These are phyloP conservation scores for Cryptococcus depauperatus DNA, from an alignment of 1,284 basidiomycete species.

Conservation along the genomic window DNA sequence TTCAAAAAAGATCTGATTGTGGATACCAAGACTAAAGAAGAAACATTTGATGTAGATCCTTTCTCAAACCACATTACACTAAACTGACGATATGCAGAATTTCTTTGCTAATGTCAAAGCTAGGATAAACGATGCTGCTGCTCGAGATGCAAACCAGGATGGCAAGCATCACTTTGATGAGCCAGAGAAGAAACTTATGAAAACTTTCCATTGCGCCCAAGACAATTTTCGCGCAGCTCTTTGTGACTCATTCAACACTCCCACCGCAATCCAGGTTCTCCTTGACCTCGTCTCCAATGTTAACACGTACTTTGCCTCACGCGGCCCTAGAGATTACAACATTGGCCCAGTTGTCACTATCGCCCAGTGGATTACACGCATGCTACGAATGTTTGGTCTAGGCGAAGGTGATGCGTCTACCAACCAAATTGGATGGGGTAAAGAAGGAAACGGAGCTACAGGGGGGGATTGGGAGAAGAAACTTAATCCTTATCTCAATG, in stretches of 20 bases:
- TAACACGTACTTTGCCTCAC: constrained; percentile 71
- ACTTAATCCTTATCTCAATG: constrained; percentile 81
- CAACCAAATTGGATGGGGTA: constrained; percentile 49
- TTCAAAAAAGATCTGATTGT: constrained; percentile 80
- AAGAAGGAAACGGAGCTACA: constrained; percentile 25
- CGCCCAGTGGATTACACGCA: constrained; percentile 76
- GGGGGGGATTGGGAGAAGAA: constrained; percentile 56
- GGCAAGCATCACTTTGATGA: constrained; percentile 50
- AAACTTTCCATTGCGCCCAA: constrained; percentile 68
- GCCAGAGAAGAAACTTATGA: constrained; percentile 58
- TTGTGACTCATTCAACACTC: constrained; percentile 97
- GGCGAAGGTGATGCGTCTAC: constrained; percentile 58
- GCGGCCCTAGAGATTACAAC: constrained; percentile 50
- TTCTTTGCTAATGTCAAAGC: constrained; percentile 88
- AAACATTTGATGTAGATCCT: constrained; percentile 68
- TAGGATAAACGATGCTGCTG: constrained; percentile 49
- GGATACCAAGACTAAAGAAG: constrained; percentile 82
- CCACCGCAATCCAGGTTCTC: constrained; percentile 66
- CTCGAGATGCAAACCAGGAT: constrained; percentile 34
- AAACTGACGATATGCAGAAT: constrained; percentile 54
- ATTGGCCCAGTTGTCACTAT: constrained; percentile 63
- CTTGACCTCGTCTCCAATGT: constrained; percentile 78
- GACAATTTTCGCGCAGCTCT: constrained; percentile 76
- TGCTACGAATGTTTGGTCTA: constrained; percentile 92
- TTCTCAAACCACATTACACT: not conserved